These are phyloP conservation scores for Fusarium torreyae DNA, from an alignment of 2,329 filamentous ascomycete species.

Conservation along the genomic window DNA sequence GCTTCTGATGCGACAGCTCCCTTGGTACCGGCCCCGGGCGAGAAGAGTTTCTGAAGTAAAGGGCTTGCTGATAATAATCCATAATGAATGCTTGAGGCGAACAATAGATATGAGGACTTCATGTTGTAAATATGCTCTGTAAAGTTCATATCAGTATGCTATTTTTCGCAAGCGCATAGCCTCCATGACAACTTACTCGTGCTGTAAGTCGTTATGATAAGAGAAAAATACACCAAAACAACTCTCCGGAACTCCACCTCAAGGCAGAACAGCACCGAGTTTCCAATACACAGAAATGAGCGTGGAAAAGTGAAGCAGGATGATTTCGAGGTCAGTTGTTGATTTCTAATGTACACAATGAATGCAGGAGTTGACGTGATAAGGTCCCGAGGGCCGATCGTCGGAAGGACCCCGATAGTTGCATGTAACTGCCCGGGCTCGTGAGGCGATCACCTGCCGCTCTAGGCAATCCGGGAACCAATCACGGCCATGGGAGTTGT, in stretches of 20 bases:
- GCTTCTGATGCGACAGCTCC: slow-evolving; percentile 82
- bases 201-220: slow-evolving; percentile 1
- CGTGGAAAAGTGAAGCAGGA: neutral
- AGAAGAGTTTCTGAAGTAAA: slow-evolving; percentile 28
- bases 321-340: neutral
- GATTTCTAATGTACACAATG: slow-evolving; percentile 21
- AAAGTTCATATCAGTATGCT: slow-evolving; percentile 9
- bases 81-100: slow-evolving; percentile 30
- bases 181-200: slow-evolving; percentile 17
- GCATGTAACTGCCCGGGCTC: slow-evolving; percentile 36
- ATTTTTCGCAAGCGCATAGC: neutral
- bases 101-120: slow-evolving; percentile 21
- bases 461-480: slow-evolving; percentile 34
- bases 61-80: slow-evolving; percentile 26
- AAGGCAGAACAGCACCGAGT: neutral
- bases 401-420: slow-evolving; percentile 44
- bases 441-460: slow-evolving; percentile 50
- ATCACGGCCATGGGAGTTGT: slow-evolving; percentile 31
- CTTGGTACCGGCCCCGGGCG: slow-evolving; percentile 38
- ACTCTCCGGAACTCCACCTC: neutral
- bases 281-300: neutral
- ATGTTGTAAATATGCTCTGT: slow-evolving; percentile 7
- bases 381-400: slow-evolving; percentile 26
- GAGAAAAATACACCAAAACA: neutral
- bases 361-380: slow-evolving; percentile 42